Evolutionary conservation across 1,284 basidiomycete genomes (phyloP).

Genomic region (Cerioporus squamosus): DNA sequence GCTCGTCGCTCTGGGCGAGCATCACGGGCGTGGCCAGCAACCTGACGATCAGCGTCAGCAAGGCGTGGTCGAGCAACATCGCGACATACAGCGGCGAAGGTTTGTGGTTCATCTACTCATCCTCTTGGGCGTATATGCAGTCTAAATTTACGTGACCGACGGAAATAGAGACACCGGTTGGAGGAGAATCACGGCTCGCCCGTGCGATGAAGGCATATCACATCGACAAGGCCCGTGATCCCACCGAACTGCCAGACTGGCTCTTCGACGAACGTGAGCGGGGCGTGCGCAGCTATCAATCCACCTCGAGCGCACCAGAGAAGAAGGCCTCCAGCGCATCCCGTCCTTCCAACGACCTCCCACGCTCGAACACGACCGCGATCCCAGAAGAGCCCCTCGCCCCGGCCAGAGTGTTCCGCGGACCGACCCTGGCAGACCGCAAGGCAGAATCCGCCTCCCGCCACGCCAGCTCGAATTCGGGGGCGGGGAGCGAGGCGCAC

Average conservation of each 20-base stretch:
- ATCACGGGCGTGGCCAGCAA: slow-evolving; percentile 57
- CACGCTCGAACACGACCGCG: slow-evolving; percentile 14
- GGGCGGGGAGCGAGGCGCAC: slow-evolving; percentile 20
- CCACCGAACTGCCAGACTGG: slow-evolving; percentile 68
- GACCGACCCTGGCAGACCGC: slow-evolving; percentile 18
- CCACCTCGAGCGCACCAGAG: background rate
- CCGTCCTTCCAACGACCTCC: background rate
- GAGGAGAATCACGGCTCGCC: slow-evolving; percentile 62
- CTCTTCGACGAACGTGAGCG: slow-evolving; percentile 65
- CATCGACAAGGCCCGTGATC: slow-evolving; percentile 58
- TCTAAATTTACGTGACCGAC: slow-evolving; percentile 9
- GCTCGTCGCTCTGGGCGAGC: slow-evolving; percentile 56
- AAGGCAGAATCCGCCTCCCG: background rate
- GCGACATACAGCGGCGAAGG: slow-evolving; percentile 53
- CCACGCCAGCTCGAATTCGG: background rate
- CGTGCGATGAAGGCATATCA: slow-evolving; percentile 73
- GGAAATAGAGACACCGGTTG: slow-evolving; percentile 54
- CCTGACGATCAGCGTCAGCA: slow-evolving; percentile 60
- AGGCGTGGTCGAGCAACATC: slow-evolving; percentile 57
- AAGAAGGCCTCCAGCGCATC: background rate
- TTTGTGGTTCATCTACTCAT: slow-evolving; percentile 28
- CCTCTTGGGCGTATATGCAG: background rate
- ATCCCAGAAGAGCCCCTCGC: slow-evolving; percentile 1
- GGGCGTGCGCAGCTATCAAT: slow-evolving; percentile 22
- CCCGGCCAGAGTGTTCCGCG: slow-evolving; percentile 11